Evolutionary conservation across 2,329 filamentous ascomycete genomes (phyloP), one percentile per base, ranked within the genome.

Genomic region (Chaetomiaceae sp.): DNA sequence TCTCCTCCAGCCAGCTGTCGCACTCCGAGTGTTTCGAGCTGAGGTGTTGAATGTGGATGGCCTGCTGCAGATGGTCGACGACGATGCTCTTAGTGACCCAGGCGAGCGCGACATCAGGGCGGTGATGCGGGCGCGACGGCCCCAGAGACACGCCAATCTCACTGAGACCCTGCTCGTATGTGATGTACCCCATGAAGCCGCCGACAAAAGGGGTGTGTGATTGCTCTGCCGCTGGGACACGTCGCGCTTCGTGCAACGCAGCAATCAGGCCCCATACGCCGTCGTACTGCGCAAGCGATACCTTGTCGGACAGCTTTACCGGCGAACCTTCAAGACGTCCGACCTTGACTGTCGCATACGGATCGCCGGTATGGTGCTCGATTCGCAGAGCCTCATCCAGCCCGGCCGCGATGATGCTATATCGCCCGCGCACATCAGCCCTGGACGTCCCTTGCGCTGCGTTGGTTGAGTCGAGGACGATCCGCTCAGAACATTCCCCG

Each of bases 121-220:
- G 73, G 34, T 69, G 62, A 51, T 77, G 71, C 2, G 65, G 64
- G 11, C 67, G 63, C 3, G 64, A 59, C n/a, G 62, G 59, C 2
- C 69, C 59, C 9, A 70, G 49, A 1, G 59, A 19, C 20, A 87
- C 72, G 46, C 73, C 69, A 50, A 84, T 83, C 17, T 77, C 82
- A 59, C 77, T 74, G 1, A 95, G 72, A 0, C 89, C 89, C 66
- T 91, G 82, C 68, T 96, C 91, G 56, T 96, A 95, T 0, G 88
- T 90, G 47, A 90, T 79, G 63, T 87, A 95, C 0, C 91, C 91
- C 71, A 95, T 82, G 55, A 95, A 84, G 0, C 91, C 91, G 47
- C 89, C 91, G 69, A 88, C 83, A 66, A 95, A 96, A 0, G 88
- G 80, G 0, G 71, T 71, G 33, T 66, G 63, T 0, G 63, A 64